Evolutionary conservation across 768 basidiomycete species (phyloP).

Genomic region (Daedaleopsis sinensis): DNA sequence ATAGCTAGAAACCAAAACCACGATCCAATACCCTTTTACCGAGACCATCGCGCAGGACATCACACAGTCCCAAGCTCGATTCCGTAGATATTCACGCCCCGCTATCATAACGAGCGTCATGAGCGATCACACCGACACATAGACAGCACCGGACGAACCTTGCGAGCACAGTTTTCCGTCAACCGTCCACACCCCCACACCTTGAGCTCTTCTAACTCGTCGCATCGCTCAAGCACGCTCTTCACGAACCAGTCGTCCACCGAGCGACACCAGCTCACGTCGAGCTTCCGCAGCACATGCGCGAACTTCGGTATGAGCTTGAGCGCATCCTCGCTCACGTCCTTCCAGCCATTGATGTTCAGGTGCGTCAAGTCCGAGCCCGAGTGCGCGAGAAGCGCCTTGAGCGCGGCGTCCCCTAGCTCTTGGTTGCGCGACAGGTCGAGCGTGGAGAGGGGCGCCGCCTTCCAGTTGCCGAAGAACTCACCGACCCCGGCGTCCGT

Average conservation of each 20-base stretch:
- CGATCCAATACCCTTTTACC: neutral
- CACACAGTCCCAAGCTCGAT: conserved; percentile 8
- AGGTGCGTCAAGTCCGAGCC: conserved; percentile 58
- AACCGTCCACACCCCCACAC: conserved; percentile 60
- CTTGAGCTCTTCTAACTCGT: conserved; percentile 45
- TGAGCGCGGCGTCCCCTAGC: conserved; percentile 56
- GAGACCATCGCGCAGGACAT: neutral
- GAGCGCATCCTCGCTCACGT: conserved; percentile 52
- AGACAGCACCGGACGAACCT: conserved; percentile 40
- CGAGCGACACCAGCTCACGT: conserved; percentile 85
- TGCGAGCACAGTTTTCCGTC: conserved; percentile 48
- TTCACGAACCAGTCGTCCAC: conserved; percentile 85
- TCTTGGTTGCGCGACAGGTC: conserved; percentile 67
- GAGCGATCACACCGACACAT: neutral
- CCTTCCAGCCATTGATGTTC: conserved; percentile 79
- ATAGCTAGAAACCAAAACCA: too few species aligned
- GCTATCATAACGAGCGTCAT: neutral
- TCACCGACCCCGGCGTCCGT: conserved; percentile 69
- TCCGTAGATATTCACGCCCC: conserved; percentile 13
- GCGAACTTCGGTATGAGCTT: conserved; percentile 36
- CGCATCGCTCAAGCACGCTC: conserved; percentile 54
- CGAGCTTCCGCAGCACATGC: conserved; percentile 55
- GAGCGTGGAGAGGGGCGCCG: conserved; percentile 47
- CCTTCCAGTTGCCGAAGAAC: conserved; percentile 65
- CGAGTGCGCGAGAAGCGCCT: conserved; percentile 69